Evolutionary conservation across 2,329 filamentous ascomycete species (phyloP), one percentile per base, ranked within the genome.

Genomic region (Alternaria sp.): DNA sequence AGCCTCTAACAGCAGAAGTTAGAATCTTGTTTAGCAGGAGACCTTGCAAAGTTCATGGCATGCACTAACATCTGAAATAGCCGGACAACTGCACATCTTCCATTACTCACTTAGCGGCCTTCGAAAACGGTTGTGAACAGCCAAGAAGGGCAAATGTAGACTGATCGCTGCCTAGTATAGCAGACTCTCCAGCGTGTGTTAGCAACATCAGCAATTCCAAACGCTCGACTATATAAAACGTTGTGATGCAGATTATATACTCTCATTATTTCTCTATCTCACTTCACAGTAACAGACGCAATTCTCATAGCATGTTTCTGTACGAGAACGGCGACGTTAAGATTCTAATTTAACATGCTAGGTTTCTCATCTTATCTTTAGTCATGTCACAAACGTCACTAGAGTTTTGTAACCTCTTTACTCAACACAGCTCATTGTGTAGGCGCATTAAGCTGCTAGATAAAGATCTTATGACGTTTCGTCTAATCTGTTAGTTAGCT

Each of bases 381-480:
- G 39, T 56, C 3, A 63, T 60, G 24, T 46, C 31, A 9, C 3
- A 48, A 24, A 28, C 48, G 7, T 63, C n/a, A 33, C 51, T 23
- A 13, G 33, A 56, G 42, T 63, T 63, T 29, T 4, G 44, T 11
- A 53, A 56, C 33, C 39, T 63, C 29, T 63, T 63, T 17, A 51
- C 29, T 36, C 10, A 29, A 41, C 11, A 37, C 26, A 24, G 41
- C 21, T 11, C 11, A 14, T 26, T 28, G 26, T n/a, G 41, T 26
- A 9, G 13, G 50, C 41, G 36, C 2, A 48, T 63, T 10, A 14
- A 54, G 45, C 48, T 60, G 3, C 50, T 28, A n/a, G 29, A 52
- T 26, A 17, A 63, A 53, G 46, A 63, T 29, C 51, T 50, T 5
- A 17, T 44, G 3, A 54, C 46, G 13, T 58, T 63, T 24, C 11